These are phyloP conservation scores for Termitomyces sp. DNA, from an alignment of 768 basidiomycete genomes.

Conservation along the genomic window DNA sequence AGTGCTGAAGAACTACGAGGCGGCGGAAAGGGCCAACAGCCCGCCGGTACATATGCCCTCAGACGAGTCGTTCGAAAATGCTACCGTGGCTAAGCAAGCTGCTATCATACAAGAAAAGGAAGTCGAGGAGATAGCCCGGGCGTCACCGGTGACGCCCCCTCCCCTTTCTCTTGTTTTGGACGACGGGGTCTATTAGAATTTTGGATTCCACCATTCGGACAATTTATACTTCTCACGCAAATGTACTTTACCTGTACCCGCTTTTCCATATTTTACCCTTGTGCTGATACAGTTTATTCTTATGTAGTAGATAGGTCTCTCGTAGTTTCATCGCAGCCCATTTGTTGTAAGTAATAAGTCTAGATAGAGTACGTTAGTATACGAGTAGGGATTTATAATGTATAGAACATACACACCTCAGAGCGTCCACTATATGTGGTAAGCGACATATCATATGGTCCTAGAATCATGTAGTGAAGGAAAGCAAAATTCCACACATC, in stretches of 20 bases:
- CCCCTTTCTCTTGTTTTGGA: constrained; percentile 21
- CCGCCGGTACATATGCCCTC: constrained; percentile 40
- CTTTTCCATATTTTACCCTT: not conserved
- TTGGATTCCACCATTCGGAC: not conserved
- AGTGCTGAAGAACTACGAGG: constrained; percentile 62
- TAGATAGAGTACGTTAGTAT: too few species aligned
- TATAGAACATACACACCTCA: too few species aligned
- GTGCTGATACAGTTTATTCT: not conserved
- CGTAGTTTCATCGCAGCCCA: not conserved
- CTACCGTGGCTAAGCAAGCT: constrained; percentile 51
- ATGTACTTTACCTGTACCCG: not conserved
- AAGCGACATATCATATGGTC: too few species aligned
- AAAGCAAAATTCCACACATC: too few species aligned
- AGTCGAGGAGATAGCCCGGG: constrained; percentile 46
- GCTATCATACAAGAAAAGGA: constrained; percentile 56
- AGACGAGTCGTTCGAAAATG: constrained; percentile 45
- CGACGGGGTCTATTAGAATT: constrained; percentile 2
- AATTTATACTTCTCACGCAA: not conserved
- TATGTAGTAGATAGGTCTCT: not conserved
- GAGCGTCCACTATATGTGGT: too few species aligned
- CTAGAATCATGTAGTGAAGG: too few species aligned
- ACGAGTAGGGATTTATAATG: too few species aligned
- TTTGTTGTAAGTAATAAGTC: too few species aligned
- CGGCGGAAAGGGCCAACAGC: constrained; percentile 48
- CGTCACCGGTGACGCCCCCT: constrained; percentile 47